Base-by-base conservation (phyloP, 345 rosid species). In the Erucastrum elatum region DNA sequence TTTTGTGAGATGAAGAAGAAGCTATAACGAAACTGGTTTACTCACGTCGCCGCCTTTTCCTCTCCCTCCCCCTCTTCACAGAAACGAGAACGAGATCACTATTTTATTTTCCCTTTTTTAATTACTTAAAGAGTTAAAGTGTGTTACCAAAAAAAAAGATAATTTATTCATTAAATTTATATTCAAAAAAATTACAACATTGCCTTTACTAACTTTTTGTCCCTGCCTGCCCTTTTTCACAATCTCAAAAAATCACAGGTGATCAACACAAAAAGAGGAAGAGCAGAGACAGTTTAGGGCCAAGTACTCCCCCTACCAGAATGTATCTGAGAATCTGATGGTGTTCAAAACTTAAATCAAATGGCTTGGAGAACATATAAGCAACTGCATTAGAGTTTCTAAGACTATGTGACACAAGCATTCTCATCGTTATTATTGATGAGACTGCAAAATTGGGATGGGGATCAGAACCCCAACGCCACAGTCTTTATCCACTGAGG, bases 31-130 rank as follows among this genome's bases (percentile, higher is more conserved):
- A 70, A 70, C 16, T 53, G 31, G 35, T 53, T 68, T 71, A 64
- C 81, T 16, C 81, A 55, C 71, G 65, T 77, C 71, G 76, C 71
- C 66, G 75, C 70, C 11, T 68, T 69, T 63, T 68, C 49, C 51
- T 68, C 62, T 44, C 41, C 64, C 39, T 51, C 2, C 17, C 60
- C 30, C 49, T 46, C 4, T 39, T 29, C 66, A 37, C 44, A 66
- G 56, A 41, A 9, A 49, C 56, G 56, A 13, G 56, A 1, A 31
- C 27, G 51, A 30, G 12, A 39, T 66, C 34, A 41, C 46, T 68
- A 16, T 30, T 67, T 41, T 26, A 27, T 26, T 30, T 21, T 5
- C 6, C 34, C 34, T 51, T 49, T 49, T 49, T 49, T 11, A 44
- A 11, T 44, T 12, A 35, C 10, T 35, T 21, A 21, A 21, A 21